Conservation (phyloP, 1,139 yeast genomes). For the Nakaseomyces uthaithaninus region DNA sequence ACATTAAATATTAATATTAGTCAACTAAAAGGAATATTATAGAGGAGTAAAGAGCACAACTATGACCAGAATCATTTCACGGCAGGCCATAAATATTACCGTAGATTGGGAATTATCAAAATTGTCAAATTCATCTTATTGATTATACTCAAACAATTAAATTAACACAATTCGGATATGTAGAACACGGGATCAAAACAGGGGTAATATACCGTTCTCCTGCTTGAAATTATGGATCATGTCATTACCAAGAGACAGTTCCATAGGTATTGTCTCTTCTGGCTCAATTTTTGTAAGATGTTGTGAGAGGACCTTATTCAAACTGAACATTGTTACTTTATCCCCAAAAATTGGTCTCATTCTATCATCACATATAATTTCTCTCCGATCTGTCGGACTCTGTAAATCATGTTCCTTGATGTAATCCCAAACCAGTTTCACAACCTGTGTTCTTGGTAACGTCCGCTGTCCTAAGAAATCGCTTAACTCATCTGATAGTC, state of each 20-base stretch:
- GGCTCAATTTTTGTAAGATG: slow-evolving; percentile 32
- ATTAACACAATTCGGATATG: too few relatives aligned
- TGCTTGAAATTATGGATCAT: slow-evolving; percentile 3
- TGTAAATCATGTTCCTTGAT: slow-evolving; percentile 59
- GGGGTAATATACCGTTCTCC: background rate
- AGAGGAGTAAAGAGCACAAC: background rate
- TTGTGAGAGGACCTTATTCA: slow-evolving; percentile 53
- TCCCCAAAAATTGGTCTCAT: slow-evolving; percentile 54
- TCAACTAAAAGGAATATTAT: too few relatives aligned
- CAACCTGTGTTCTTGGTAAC: slow-evolving; percentile 62
- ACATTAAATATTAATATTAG: too few relatives aligned
- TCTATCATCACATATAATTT: slow-evolving; percentile 59
- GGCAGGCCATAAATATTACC: too few relatives aligned
- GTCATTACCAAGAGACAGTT: background rate
- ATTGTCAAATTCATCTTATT: too few relatives aligned
- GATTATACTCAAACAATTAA: too few relatives aligned
- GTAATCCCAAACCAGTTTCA: slow-evolving; percentile 65
- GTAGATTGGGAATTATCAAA: too few relatives aligned
- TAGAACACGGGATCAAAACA: too few relatives aligned
- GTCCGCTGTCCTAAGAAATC: slow-evolving; percentile 39
- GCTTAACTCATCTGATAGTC: slow-evolving; percentile 46
- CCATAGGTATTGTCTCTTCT: background rate
- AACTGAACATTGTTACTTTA: slow-evolving; percentile 53
- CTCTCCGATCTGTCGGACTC: slow-evolving; percentile 59
- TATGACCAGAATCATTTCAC: background rate